A percentile compares a stretch with the other conserved stretches of the same genome.
phyloP scores from a whole-genome alignment of 345 rosid species.

The Ceriops zippeliana region DNA sequence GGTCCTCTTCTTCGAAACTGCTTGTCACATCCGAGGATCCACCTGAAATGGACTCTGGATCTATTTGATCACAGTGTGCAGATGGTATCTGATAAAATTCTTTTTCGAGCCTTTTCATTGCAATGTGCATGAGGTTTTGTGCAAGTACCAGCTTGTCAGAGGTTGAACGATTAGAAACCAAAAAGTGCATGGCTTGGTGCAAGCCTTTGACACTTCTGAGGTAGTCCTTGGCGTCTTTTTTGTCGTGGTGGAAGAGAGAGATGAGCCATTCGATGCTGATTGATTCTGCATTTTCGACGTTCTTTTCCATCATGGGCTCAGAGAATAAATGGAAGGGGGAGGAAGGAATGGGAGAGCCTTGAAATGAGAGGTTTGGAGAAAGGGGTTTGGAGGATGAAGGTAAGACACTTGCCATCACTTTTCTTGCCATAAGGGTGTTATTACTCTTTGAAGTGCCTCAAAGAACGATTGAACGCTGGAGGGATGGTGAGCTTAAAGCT shows the following conservation, averaged over 20 bases:
- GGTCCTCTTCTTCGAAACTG: slow-evolving; percentile 28
- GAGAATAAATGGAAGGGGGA: slow-evolving; percentile 29
- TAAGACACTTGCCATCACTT: neutral
- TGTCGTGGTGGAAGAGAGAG: slow-evolving; percentile 36
- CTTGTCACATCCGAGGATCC: slow-evolving; percentile 43
- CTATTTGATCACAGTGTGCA: slow-evolving; percentile 38
- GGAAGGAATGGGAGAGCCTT: slow-evolving; percentile 16
- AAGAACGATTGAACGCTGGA: neutral
- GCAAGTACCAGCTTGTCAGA: slow-evolving; percentile 36
- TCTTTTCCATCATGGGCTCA: slow-evolving; percentile 44
- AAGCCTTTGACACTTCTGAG: slow-evolving; percentile 40
- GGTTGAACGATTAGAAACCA: slow-evolving; percentile 35
- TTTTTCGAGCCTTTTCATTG: slow-evolving; percentile 61
- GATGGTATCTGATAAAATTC: slow-evolving; percentile 51
- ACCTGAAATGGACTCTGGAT: slow-evolving; percentile 52
- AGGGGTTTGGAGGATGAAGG: slow-evolving; percentile 2
- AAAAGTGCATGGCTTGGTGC: slow-evolving; percentile 52
- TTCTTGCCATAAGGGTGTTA: neutral
- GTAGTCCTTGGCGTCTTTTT: slow-evolving; percentile 50
- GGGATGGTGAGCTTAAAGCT: neutral
- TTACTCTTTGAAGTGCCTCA: slow-evolving; percentile 2
- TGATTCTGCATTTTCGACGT: slow-evolving; percentile 39
- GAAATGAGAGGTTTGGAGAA: slow-evolving; percentile 18
- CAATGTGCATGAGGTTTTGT: slow-evolving; percentile 58
- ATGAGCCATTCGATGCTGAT: slow-evolving; percentile 59